Evolutionary conservation across 1,284 basidiomycete species (phyloP), one percentile per base, ranked within the genome.

Genomic region (Rhodotorula sp.): DNA sequence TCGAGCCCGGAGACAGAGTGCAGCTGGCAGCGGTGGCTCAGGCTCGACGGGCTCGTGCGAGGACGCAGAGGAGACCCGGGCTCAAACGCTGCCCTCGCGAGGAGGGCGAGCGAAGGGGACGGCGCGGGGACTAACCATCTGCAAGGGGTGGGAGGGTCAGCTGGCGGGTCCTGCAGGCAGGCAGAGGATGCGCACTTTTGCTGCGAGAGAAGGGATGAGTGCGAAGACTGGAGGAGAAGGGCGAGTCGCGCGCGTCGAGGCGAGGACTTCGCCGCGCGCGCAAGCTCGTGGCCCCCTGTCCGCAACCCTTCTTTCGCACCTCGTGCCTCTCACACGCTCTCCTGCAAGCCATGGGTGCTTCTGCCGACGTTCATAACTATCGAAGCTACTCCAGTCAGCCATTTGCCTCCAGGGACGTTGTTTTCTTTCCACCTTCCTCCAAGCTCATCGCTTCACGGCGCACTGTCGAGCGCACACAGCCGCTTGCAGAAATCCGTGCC

Each of bases 81-180:
- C 15, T 54, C 53, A 54, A 54, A 54, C 53, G 53, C 53, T 54
- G 53, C 53, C 53, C 53, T 32, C 57, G 57, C 17, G 57, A 17
- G 39, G 57, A 29, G 57, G 19, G 57, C 57, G 39, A 29, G 39
- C n/a, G 13, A 10, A 17, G 15, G 37, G 3, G n/a, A 21, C 37
- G 50, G 50, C 7, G 17, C 22, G 57, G 39, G 57, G 57, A 58
- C 57, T 58, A 58, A 58, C 57, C 57, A 58, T 58, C 57, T 58
- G 57, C n/a, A 39, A 4, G 27, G 39, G 39, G 57, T 2, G 21
- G 36, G 57, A 29, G n/a, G 50, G 57, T 58, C 39, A 58, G 57
- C 27, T 27, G 10, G 39, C 9, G 39, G 19, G 44, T 17, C 17
- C 15, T 41, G 25, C 5, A 21, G 39, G 19, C 13, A 9, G 27